Conservation (phyloP, 2,329 filamentous ascomycete species). For the Fusarium cyanostomum region DNA sequence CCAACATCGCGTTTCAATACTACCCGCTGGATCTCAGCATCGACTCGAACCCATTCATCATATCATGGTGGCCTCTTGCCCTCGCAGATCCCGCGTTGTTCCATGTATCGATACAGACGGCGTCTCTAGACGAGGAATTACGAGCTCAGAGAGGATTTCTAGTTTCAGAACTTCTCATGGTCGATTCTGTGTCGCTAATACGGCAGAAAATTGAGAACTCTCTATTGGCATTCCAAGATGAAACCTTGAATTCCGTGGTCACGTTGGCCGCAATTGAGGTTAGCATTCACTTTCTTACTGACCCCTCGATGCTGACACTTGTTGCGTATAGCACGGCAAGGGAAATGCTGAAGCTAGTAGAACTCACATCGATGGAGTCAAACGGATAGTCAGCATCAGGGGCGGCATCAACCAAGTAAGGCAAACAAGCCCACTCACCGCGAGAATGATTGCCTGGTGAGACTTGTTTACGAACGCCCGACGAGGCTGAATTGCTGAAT, state of each 20-base stretch:
- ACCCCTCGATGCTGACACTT: not conserved
- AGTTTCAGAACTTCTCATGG: conserved; percentile 65
- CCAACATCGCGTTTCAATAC: conserved; percentile 68
- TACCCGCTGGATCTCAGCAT: conserved; percentile 64
- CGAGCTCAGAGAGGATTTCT: conserved; percentile 62
- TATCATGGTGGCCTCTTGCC: conserved; percentile 69
- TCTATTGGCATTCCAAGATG: conserved; percentile 60
- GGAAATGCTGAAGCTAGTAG: conserved; percentile 55
- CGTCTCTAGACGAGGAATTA: conserved; percentile 64
- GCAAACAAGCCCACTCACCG: conserved; percentile 61
- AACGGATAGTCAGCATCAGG: conserved; percentile 57
- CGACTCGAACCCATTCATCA: conserved; percentile 65
- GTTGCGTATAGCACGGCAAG: conserved; percentile 57
- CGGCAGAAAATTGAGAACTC: conserved; percentile 59
- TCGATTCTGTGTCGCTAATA: conserved; percentile 63
- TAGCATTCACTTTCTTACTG: conserved; percentile 18
- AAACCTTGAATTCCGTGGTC: conserved; percentile 65
- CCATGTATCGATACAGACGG: conserved; percentile 67
- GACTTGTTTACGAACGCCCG: conserved; percentile 9
- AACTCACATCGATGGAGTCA: conserved; percentile 62
- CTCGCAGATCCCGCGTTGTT: conserved; percentile 65
- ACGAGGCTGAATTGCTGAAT: not conserved
- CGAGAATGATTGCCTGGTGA: conserved; percentile 65
- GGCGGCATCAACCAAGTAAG: conserved; percentile 61
- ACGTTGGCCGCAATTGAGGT: conserved; percentile 68